Percentiles rank a stretch among this genome's conserved stretches.
Evolutionary conservation across 305 asterid species (phyloP).

Genomic region (Solanum hybrid): DNA sequence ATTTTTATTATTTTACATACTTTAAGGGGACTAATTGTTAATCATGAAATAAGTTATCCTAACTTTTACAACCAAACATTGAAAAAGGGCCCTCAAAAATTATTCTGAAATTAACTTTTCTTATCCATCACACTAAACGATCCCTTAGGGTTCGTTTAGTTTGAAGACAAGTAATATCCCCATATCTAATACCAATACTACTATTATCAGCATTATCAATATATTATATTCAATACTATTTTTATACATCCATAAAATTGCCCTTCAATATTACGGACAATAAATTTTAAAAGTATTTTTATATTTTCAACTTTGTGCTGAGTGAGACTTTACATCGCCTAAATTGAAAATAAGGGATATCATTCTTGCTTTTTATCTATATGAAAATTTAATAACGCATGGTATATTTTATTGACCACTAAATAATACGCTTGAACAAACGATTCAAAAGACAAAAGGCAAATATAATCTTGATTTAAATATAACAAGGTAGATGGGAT

Average conservation of each 20-base stretch:
- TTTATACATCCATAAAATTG: not conserved
- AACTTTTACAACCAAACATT: not conserved
- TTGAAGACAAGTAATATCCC: not conserved
- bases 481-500: not conserved
- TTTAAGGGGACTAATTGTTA: no score
- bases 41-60: not conserved
- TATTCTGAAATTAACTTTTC: no score
- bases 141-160: not conserved
- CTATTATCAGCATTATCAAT: no score
- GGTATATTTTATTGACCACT: not conserved
- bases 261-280: no score
- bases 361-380: not conserved
- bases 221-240: no score
- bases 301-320: no score
- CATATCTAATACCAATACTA: not conserved
- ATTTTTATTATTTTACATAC: no score
- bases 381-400: no score
- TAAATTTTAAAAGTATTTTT: not conserved
- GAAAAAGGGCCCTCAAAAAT: not conserved
- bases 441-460: not conserved
- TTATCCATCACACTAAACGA: not conserved
- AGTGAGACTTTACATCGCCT: not conserved
- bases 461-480: not conserved
- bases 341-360: no score
- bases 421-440: not conserved